Evolutionary conservation across 345 rosid species (phyloP).

Genomic region (Salix brachista): DNA sequence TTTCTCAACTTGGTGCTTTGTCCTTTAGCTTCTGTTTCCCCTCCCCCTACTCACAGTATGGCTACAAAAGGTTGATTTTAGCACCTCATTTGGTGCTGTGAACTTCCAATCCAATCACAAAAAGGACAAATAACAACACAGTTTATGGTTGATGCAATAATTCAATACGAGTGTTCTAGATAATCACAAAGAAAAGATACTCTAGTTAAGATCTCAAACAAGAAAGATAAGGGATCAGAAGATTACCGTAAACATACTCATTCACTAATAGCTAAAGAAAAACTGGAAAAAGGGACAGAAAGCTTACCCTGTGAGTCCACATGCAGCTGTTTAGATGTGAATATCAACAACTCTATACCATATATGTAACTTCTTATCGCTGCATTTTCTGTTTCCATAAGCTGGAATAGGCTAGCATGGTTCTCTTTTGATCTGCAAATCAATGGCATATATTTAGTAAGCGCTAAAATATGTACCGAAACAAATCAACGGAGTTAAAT

Average conservation of each 20-base stretch:
- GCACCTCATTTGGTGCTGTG: too few relatives aligned
- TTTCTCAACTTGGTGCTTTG: not conserved
- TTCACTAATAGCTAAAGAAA: not conserved
- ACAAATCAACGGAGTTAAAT: not conserved
- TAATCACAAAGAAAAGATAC: not conserved
- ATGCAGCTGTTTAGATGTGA: slow-evolving; percentile 49
- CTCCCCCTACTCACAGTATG: not conserved
- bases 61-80: not conserved
- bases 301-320: slow-evolving; percentile 40
- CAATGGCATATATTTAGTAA: not conserved
- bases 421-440: slow-evolving; percentile 30
- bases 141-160: too few relatives aligned
- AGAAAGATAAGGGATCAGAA: not conserved
- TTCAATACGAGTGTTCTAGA: not conserved
- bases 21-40: not conserved
- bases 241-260: not conserved
- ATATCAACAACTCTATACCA: slow-evolving; percentile 56
- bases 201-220: not conserved
- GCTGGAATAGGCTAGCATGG: slow-evolving; percentile 26
- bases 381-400: slow-evolving; percentile 34
- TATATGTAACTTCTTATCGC: slow-evolving; percentile 39
- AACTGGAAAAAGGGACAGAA: not conserved
- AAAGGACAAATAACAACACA: not conserved
- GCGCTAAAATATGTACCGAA: not conserved
- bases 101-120: not conserved